Evolutionary conservation across 1,284 basidiomycete species (phyloP).

Genomic region (Trichosporon ovoides): DNA sequence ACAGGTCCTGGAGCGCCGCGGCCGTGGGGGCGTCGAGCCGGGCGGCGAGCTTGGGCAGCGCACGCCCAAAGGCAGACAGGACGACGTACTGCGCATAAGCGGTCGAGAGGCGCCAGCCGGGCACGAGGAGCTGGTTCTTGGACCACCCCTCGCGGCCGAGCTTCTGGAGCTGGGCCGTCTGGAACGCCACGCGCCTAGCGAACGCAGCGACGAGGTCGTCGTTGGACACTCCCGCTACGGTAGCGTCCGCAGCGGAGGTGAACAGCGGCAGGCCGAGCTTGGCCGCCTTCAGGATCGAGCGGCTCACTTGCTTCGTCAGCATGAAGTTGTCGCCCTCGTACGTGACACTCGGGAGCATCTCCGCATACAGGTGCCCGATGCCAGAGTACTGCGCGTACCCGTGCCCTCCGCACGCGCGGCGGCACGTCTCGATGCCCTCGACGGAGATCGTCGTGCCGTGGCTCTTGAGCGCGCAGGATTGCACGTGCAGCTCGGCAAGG

Average conservation of each 20-base stretch:
- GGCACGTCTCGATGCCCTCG: constrained; percentile 53
- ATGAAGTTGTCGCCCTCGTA: constrained; percentile 58
- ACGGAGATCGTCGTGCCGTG: constrained; percentile 50
- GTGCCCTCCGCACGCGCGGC: constrained; percentile 56
- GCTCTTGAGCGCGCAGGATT: constrained; percentile 14
- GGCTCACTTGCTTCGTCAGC: constrained; percentile 53
- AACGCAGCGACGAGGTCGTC: constrained; percentile 55
- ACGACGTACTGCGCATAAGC: constrained; percentile 16
- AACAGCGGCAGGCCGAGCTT: constrained; percentile 44
- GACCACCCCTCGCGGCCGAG: constrained; percentile 33
- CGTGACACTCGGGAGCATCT: constrained; percentile 53
- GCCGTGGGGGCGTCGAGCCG: constrained; percentile 4
- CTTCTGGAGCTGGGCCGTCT: constrained; percentile 43
- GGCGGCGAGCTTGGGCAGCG: constrained; percentile 2
- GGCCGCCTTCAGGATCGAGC: constrained; percentile 52
- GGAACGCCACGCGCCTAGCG: constrained; percentile 39
- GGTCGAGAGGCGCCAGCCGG: constrained; percentile 17
- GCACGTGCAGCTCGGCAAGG: constrained; percentile 15
- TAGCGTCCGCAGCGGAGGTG: constrained; percentile 20
- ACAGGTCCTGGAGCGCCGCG: constrained; percentile 41
- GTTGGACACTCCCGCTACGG: constrained; percentile 54
- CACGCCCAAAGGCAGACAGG: constrained; percentile 2
- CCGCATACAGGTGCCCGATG: constrained; percentile 54
- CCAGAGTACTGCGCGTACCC: constrained; percentile 57
- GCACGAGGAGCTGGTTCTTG: constrained; percentile 30